Evolutionary conservation across 192 early-diverging fungal genomes (phyloP).

Genomic region (Jimgerdemannia lactiflua): DNA sequence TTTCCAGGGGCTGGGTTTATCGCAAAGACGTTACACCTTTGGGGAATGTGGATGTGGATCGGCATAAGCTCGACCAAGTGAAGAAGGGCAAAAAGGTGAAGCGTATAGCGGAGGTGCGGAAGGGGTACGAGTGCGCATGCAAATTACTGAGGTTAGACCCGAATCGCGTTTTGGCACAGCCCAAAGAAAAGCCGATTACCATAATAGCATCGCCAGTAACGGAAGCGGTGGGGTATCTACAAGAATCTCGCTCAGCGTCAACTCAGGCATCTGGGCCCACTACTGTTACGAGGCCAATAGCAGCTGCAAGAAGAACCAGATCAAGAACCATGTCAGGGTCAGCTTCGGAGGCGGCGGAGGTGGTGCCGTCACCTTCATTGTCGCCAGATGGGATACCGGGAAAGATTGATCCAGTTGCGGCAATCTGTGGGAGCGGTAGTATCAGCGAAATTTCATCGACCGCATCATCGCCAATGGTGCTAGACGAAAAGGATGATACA

Average conservation of each 20-base stretch:
- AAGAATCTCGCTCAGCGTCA: neutral
- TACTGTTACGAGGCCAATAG: neutral
- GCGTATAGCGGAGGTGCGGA: constrained; percentile 16
- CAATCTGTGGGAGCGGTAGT: neutral
- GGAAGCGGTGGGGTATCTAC: neutral
- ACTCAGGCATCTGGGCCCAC: neutral
- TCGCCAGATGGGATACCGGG: neutral
- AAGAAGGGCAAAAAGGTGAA: constrained; percentile 15
- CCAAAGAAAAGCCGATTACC: neutral
- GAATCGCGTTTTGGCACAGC: neutral
- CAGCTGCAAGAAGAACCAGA: neutral
- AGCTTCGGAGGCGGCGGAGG: neutral
- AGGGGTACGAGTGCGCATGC: constrained; percentile 23
- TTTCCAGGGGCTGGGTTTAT: constrained; percentile 25
- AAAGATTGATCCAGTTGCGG: neutral
- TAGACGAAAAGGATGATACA: neutral
- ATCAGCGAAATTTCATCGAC: neutral
- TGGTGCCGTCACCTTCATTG: neutral
- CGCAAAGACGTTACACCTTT: constrained; percentile 9
- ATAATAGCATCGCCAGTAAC: neutral
- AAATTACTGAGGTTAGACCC: constrained; percentile 3
- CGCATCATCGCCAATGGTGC: neutral
- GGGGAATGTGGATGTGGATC: constrained; percentile 15
- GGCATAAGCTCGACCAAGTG: constrained; percentile 13
- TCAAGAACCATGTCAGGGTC: neutral